A percentile compares a stretch with the other conserved stretches of the same genome.
Conservation (phyloP, 129 eudicot genomes). For the carrot (Daucus carota) region DH1_v3.0 NC_030384.2:45081501-45082000, state of each 20-base stretch:
- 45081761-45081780: too few relatives aligned
- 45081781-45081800: too few relatives aligned
- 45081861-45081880: too few relatives aligned
- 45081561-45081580: conserved; percentile 31
- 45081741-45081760: conserved; percentile 54
- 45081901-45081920: too few relatives aligned
- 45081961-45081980: too few relatives aligned
- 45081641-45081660: conserved; percentile 53
- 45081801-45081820: too few relatives aligned
- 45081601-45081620: conserved; percentile 28
- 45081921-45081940: too few relatives aligned
- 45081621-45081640: conserved; percentile 48
- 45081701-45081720: conserved; percentile 59
- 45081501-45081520: conserved; percentile 35
- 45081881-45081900: too few relatives aligned
- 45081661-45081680: conserved; percentile 6
- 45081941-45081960: too few relatives aligned
- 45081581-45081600: conserved; percentile 30
- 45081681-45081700: conserved; percentile 31
- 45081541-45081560: conserved; percentile 19
- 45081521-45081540: conserved; percentile 17
- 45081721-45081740: conserved; percentile 48
- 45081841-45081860: too few relatives aligned
- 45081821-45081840: too few relatives aligned
- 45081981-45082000: too few relatives aligned